Conservation (phyloP, 306 rosid species). For the Amphicarpaea edgeworthii region DNA sequence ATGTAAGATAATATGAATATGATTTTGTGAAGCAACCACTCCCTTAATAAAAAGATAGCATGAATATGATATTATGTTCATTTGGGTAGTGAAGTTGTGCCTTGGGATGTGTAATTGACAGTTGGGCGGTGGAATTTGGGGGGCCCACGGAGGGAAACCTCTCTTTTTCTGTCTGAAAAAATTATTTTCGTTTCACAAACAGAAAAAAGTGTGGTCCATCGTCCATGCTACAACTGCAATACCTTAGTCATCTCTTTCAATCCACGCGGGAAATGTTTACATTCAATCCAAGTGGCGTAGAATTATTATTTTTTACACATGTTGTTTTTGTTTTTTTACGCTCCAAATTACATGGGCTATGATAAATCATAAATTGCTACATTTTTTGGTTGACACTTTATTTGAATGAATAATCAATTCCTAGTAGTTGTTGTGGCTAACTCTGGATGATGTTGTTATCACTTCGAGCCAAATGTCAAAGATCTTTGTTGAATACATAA, state of each 20-base stretch:
- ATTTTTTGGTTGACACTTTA: too few relatives aligned
- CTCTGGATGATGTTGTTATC: neutral
- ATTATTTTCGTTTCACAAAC: neutral
- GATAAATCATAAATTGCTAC: too few relatives aligned
- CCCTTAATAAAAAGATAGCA: too few relatives aligned
- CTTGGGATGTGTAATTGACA: slow-evolving; percentile 39
- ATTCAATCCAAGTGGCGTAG: too few relatives aligned
- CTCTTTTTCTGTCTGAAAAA: neutral
- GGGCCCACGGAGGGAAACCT: slow-evolving; percentile 9
- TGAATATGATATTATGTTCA: too few relatives aligned
- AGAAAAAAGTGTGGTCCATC: neutral
- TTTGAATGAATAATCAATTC: neutral
- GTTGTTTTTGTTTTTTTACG: too few relatives aligned
- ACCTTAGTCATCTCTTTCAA: neutral
- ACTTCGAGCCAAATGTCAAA: too few relatives aligned
- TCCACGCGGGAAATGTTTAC: neutral
- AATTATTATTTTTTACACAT: too few relatives aligned
- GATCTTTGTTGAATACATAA: too few relatives aligned
- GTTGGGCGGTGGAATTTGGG: slow-evolving; percentile 21
- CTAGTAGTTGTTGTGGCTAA: neutral
- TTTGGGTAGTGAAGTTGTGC: neutral
- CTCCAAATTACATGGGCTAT: too few relatives aligned
- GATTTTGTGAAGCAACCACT: too few relatives aligned
- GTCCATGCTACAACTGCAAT: neutral
- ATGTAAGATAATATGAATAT: too few relatives aligned